Base-by-base conservation (phyloP, 1,284 basidiomycete genomes). In the Ceratobasidium sp. region DNA sequence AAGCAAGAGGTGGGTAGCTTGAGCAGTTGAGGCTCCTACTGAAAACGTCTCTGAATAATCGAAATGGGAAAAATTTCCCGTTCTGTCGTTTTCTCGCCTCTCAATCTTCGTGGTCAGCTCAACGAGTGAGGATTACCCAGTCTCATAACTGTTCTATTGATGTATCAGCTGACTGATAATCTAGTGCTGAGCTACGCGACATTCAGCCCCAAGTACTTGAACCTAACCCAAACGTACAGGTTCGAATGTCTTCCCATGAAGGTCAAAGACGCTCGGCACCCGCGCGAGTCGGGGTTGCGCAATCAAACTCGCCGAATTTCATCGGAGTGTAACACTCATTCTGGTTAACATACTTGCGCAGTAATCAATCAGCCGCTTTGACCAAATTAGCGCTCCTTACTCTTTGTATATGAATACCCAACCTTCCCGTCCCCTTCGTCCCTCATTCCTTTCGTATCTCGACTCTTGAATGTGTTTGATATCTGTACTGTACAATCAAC, bases 51-150 rank as follows among this genome's bases (percentile, higher is more conserved):
- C 18, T 18, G 18, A 12, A 6, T 23, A 56, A 39, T 18, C 33
- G 44, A 10, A 13, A 67, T 67, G 64, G 64, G 64, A 28, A 67
- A 67, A 44, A 1, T 26, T 10, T 67, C 64, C 13, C 46, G 46
- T 49, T 42, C 39, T n/a, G 12, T 44, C 20, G 23, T 49, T 7
- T 67, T 42, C 64, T 67, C 42, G 39, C 23, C 64, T 44, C 18
- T 20, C n/a, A 12, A 56, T 23, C 12, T 10, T 84, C 83, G 5
- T 12, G 53, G 53, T 6, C 53, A 56, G 23, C 20, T 26, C n/a
- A 23, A 7, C 20, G n/a, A 23, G 53, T 56, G 23, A 23, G 53
- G 12, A 56, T 23, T 6, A 23, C 6, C 23, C 53, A 9, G 10
- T 10, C 23, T 7, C 23, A 4, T 23, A 56, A 56, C n/a, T 10